These are phyloP conservation scores for Leccinum barrowsii DNA, from an alignment of 768 basidiomycete species.

Conservation along the genomic window DNA sequence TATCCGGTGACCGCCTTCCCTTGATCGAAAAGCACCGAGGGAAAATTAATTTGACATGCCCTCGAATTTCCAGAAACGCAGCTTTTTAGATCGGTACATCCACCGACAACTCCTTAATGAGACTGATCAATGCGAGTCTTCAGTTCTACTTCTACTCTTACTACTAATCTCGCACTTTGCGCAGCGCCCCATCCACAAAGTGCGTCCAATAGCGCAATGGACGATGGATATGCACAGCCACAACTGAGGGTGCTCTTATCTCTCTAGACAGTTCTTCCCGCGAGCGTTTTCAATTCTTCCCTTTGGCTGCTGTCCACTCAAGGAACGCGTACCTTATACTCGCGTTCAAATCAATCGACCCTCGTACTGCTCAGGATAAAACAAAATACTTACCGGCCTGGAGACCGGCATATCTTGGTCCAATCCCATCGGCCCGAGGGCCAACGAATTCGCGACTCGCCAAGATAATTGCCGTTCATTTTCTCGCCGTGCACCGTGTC, in stretches of 20 bases:
- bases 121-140: neutral
- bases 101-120: slow-evolving; percentile 3
- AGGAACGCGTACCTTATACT: neutral
- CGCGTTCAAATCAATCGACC: neutral
- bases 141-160: neutral
- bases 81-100: neutral
- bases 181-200: slow-evolving; percentile 4
- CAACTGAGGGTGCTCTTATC: slow-evolving; percentile 12
- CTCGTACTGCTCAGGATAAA: neutral
- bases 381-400: neutral
- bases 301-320: neutral
- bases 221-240: slow-evolving; percentile 14
- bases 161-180: neutral
- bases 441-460: slow-evolving; percentile 15
- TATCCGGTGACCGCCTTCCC: slow-evolving; percentile 1
- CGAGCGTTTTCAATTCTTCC: slow-evolving; percentile 11
- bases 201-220: slow-evolving; percentile 10
- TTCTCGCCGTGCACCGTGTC: slow-evolving; percentile 6
- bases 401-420: slow-evolving; percentile 1
- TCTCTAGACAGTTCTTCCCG: slow-evolving; percentile 16
- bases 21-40: slow-evolving; percentile 17
- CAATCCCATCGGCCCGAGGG: slow-evolving; percentile 12
- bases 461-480: slow-evolving; percentile 27
- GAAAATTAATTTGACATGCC: neutral
- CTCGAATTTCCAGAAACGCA: neutral